Evolutionary conservation across 805 yeast genomes (phyloP).

Genomic region (Yamadazyma takamatsuzukensis): DNA sequence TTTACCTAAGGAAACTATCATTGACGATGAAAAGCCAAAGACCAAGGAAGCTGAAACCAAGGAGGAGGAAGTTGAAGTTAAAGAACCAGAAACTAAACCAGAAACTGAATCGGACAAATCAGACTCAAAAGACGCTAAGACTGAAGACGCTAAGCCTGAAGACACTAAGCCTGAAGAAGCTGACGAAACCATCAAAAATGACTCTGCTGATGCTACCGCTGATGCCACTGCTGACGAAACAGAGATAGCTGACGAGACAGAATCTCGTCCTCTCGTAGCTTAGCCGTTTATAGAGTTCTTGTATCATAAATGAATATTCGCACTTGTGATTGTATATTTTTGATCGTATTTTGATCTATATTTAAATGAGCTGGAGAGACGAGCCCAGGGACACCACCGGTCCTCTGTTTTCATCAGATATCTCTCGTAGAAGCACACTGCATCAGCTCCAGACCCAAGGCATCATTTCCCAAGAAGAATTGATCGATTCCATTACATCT

Average conservation of each 20-base stretch:
- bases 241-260: background rate
- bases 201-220: slow-evolving; percentile 1
- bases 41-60: slow-evolving; percentile 3
- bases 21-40: slow-evolving; percentile 21
- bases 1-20: slow-evolving; percentile 41
- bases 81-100: slow-evolving; percentile 3
- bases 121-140: slow-evolving; percentile 1
- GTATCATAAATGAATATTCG: no score
- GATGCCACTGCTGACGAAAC: background rate
- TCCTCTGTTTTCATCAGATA: background rate
- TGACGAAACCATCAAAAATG: slow-evolving; percentile 1
- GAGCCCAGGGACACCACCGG: slow-evolving; percentile 1
- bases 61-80: slow-evolving; percentile 3
- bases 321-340: no score
- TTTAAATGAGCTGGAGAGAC: background rate
- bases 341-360: no score
- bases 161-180: background rate
- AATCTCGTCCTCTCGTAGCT: background rate
- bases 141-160: background rate
- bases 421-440: slow-evolving; percentile 11
- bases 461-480: slow-evolving; percentile 25
- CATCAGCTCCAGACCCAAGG: slow-evolving; percentile 26
- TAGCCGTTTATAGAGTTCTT: no score
- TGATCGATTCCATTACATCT: slow-evolving; percentile 26
- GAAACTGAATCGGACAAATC: slow-evolving; percentile 1